Base-by-base conservation (phyloP, 306 rosid genomes). In the Acacia confusa region DNA sequence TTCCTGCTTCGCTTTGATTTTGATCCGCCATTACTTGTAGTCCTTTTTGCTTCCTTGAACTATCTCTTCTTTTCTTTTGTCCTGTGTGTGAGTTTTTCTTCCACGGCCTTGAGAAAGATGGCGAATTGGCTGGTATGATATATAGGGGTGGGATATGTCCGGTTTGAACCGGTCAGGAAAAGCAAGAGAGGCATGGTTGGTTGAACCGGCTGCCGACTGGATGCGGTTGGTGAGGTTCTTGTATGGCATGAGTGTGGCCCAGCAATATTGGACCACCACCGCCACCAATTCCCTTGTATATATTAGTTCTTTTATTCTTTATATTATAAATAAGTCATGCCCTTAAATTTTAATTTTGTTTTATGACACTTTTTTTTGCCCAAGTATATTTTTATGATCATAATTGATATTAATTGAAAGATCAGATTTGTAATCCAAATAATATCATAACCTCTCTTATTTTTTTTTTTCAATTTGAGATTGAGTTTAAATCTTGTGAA, bases 171-270 rank as follows among this genome's bases (percentile, higher is more conserved):
- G 83, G 78, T 53, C 16, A 45, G 19, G 57, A 58, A 17, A 78
- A 44, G 30, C 9, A 1, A 7, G 10, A 11, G 71, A 9, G 5
- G 71, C 6, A 7, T 75, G 86, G 57, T 84, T 85, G 85, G 88
- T 81, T 82, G 86, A 82, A 82, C 91, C 94, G 89, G 78, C 75
- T 69, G 69, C 86, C 61, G 70, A 47, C 82, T 90, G 94, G 94
- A 78, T n/a, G 92, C 81, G 87, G 98, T 94, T 86, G 97, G 98
- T 94, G 92, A 89, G 69, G 40, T 14, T 28, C 69, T 63, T 28
- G 69, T 15, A 27, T 0, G n/a, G 22, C 69, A 28, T 28, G 69
- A 63, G n/a, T 3, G 40, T 28, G n/a, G n/a, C 36, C 36, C 40
- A 14, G n/a, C 40, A 13, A 12, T 14, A 13, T 61, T 61, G 38